phyloP scores from a whole-genome alignment of 2,329 filamentous ascomycete genomes.

The Aspergillus sojae region DNA sequence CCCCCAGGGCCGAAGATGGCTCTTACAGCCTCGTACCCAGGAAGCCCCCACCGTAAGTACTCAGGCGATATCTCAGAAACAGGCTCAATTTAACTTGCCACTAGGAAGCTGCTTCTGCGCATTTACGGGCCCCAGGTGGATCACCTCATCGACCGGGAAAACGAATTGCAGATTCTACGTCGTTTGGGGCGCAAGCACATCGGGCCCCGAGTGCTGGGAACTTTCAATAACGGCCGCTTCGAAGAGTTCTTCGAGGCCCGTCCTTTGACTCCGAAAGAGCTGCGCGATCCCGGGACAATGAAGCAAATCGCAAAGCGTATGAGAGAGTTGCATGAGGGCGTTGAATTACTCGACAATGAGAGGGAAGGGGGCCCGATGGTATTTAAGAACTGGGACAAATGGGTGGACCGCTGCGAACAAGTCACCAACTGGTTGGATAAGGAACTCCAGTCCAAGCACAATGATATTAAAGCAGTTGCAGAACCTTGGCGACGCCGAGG shows the following conservation, averaged over 20 bases:
- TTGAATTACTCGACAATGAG: slow-evolving; percentile 81
- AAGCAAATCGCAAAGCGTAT: slow-evolving; percentile 96
- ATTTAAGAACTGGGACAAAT: slow-evolving; percentile 94
- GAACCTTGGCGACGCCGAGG: slow-evolving; percentile 70
- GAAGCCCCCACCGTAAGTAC: slow-evolving; percentile 57
- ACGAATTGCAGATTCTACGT: slow-evolving; percentile 81
- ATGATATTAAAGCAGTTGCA: slow-evolving; percentile 43
- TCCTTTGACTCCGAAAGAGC: slow-evolving; percentile 73
- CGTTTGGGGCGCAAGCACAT: slow-evolving; percentile 90
- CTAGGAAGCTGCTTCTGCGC: slow-evolving; percentile 77
- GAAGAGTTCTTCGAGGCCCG: slow-evolving; percentile 90
- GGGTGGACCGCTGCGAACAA: slow-evolving; percentile 67
- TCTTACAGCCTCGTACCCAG: slow-evolving; percentile 41
- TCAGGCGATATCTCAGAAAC: background rate
- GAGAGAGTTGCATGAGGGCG: slow-evolving; percentile 91
- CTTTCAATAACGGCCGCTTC: slow-evolving; percentile 92
- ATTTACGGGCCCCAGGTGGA: slow-evolving; percentile 96
- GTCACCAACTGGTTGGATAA: slow-evolving; percentile 57
- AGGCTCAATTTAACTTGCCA: background rate
- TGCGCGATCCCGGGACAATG: slow-evolving; percentile 80
- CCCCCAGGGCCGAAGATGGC: slow-evolving; percentile 42
- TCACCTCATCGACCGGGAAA: slow-evolving; percentile 91
- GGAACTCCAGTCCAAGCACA: slow-evolving; percentile 57
- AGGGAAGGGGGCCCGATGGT: slow-evolving; percentile 77
- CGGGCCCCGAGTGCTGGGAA: slow-evolving; percentile 85